phyloP scores from a whole-genome alignment of 345 rosid genomes.

The Aegle marmelos region DNA sequence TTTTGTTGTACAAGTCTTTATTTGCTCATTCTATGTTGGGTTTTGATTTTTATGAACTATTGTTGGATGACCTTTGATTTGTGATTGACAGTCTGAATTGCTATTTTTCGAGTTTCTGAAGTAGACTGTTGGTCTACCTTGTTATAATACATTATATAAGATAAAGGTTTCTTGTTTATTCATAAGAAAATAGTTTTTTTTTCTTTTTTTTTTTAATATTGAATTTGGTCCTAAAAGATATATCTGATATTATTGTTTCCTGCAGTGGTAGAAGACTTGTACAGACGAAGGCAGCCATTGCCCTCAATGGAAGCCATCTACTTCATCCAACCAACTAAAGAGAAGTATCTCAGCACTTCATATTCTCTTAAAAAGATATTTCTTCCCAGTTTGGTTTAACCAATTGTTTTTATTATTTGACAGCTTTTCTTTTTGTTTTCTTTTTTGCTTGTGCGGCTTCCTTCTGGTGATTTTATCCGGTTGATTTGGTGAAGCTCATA shows the following conservation, averaged over 20 bases:
- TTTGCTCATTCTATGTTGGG: not conserved
- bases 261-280: conserved; percentile 96
- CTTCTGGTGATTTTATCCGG: not conserved
- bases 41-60: not conserved
- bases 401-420: not conserved
- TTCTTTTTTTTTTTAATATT: not conserved
- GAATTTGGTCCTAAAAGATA: not conserved
- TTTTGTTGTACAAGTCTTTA: not conserved
- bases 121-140: not conserved
- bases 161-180: not conserved
- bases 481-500: conserved; percentile 1
- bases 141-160: not conserved
- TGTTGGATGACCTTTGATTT: not conserved
- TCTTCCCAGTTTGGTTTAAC: not conserved
- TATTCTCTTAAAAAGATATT: not conserved
- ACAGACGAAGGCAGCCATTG: conserved; percentile 83
- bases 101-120: not conserved
- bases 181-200: not conserved
- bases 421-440: not conserved
- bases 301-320: conserved; percentile 97
- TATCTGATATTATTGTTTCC: conserved; percentile 15
- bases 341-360: conserved; percentile 52
- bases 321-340: conserved; percentile 94
- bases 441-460: not conserved
- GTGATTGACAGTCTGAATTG: not conserved